Evolutionary conservation across 305 asterid genomes (phyloP), one percentile per base, ranked within the genome.

Genomic region (Fraxinus latifolia): DNA sequence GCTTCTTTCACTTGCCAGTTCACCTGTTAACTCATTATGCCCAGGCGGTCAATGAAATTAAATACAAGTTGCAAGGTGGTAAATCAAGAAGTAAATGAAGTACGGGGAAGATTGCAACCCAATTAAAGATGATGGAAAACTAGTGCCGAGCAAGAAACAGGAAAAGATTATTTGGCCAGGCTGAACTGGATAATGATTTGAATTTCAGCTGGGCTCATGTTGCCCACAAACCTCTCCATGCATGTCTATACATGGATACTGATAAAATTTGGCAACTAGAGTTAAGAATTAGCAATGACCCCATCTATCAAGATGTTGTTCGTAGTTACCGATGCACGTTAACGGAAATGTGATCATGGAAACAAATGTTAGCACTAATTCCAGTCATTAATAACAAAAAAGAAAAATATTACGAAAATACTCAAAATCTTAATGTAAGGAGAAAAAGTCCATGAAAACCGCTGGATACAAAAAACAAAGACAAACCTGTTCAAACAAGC

Each of bases 401-500:
- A 53, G 25, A n/a, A 17, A 53, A 53, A n/a, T 53, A 53, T 53
- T 53, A 53, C 1, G 5, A 60, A 23, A 21, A 60, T 60, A 60
- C 71, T 60, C 4, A 60, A 60, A 60, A 21, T 19, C 14, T 21
- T 21, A 60, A 7, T 19, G 71, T n/a, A 44, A 29, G 53, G 37
- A 50, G 37, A 53, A 44, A 15, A 21, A 17, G 9, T 2, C 65
- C 65, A 21, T 9, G 31, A 74, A 78, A 17, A 55, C 44, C 7
- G 29, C 58, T 8, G 37, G 34, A 50, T 25, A 68, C 65, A 53
- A 60, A n/a, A 50, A 67, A 37, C 17, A 80, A 83, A 81, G 74
- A 68, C 83, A 39, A 55, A 90, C 94, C 94, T 88, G 87, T 79
- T 83, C 73, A 79, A 68, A 83, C 88, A 91, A 88, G 89, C 94